phyloP scores from a whole-genome alignment of 352 stramenopile species.

The Phytopythium mirpurense region DNA sequence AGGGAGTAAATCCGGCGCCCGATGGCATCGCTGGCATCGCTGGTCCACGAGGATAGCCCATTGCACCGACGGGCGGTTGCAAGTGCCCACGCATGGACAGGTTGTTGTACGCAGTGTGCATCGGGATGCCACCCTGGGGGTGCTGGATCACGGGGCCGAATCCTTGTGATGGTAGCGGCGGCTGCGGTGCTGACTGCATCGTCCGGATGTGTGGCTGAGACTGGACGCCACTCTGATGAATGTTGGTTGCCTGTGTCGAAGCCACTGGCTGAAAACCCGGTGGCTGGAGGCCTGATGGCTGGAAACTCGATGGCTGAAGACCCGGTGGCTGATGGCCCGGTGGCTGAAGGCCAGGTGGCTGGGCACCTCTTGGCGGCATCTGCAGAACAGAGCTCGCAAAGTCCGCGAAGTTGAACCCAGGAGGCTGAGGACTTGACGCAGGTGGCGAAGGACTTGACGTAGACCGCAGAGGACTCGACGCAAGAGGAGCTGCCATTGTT shows the following conservation, averaged over 20 bases:
- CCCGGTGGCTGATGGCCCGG: neutral
- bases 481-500: too few species aligned
- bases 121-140: neutral
- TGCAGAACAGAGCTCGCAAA: constrained; percentile 39
- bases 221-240: neutral
- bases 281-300: constrained; percentile 1
- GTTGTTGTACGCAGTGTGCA: neutral
- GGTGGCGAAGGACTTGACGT: neutral
- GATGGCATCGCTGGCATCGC: neutral
- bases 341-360: neutral
- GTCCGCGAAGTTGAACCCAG: constrained; percentile 36
- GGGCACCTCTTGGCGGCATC: neutral
- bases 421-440: neutral
- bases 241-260: constrained; percentile 5
- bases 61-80: neutral
- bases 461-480: too few species aligned
- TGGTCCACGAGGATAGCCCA: neutral
- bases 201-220: neutral
- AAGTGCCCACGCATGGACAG: neutral
- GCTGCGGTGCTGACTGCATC: constrained; percentile 1
- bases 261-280: constrained; percentile 5
- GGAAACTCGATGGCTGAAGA: neutral
- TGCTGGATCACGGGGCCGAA: constrained; percentile 1
- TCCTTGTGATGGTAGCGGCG: constrained; percentile 1
- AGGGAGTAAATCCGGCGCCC: neutral